These are phyloP conservation scores for Aegilops bicornis DNA, from an alignment of 176 grass and related monocot genomes.

Conservation along the genomic window DNA sequence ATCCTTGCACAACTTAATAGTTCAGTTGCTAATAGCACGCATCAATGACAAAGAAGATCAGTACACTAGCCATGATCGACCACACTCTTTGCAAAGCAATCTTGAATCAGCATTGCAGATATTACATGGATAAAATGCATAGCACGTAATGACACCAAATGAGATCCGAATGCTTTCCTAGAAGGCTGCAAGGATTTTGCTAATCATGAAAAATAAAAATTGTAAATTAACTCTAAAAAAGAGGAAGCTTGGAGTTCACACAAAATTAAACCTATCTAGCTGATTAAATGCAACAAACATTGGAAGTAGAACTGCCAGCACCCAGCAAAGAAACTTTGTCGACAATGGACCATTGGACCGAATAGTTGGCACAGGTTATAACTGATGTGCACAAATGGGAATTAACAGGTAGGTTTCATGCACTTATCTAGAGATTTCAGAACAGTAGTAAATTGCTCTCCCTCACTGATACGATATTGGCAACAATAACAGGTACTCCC, in stretches of 20 bases:
- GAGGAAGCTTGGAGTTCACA: neutral
- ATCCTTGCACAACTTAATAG: neutral
- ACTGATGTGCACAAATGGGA: neutral
- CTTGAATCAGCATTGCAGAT: neutral
- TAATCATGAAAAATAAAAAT: neutral
- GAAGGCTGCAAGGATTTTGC: neutral
- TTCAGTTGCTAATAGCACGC: neutral
- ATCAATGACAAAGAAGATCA: neutral
- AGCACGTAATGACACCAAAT: neutral
- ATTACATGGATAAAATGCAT: constrained; percentile 4
- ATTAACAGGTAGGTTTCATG: neutral
- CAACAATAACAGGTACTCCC: neutral
- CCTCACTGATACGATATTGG: neutral
- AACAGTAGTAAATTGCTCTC: neutral
- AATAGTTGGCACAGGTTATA: neutral
- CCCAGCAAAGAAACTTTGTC: neutral
- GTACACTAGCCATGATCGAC: neutral
- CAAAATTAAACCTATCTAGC: neutral
- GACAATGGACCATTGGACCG: neutral
- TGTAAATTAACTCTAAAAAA: neutral
- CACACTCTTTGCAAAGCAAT: neutral
- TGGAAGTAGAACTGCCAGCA: neutral
- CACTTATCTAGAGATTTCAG: neutral
- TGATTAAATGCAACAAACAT: neutral
- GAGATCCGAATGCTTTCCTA: neutral